Evolutionary conservation across 2,329 filamentous ascomycete species (phyloP).

Genomic region (Diaporthe amygdali): DNA sequence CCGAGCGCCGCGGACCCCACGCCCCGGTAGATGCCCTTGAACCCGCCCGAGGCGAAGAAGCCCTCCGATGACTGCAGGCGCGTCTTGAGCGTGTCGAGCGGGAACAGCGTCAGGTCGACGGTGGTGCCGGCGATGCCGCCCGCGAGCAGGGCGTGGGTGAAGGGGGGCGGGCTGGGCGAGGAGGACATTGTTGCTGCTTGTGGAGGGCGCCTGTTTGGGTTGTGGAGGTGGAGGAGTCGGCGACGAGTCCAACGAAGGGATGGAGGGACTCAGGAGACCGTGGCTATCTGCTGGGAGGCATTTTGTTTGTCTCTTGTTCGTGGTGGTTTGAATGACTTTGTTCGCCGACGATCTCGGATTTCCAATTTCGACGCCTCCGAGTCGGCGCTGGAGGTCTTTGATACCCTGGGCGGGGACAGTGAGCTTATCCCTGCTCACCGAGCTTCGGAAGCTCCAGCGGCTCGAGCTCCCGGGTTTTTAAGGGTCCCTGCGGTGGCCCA

Average conservation of each 20-base stretch:
- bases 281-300: conserved; percentile 12
- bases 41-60: conserved; percentile 84
- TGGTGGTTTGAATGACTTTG: neutral
- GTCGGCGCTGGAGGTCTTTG: neutral
- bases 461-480: neutral
- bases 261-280: neutral
- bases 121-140: conserved; percentile 93
- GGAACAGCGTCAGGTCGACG: conserved; percentile 95
- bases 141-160: conserved; percentile 71
- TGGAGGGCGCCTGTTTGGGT: neutral
- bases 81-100: conserved; percentile 98
- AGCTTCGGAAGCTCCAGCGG: conserved; percentile 10
- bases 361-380: conserved; percentile 17
- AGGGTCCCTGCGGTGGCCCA: neutral
- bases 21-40: conserved; percentile 91
- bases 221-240: neutral
- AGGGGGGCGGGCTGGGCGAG: conserved; percentile 47
- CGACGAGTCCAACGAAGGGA: neutral
- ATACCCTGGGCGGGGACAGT: neutral
- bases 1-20: conserved; percentile 89
- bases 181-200: conserved; percentile 18
- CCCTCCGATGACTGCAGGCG: conserved; percentile 83
- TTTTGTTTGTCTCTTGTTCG: conserved; percentile 1
- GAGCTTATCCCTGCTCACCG: neutral
- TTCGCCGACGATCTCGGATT: neutral